These are phyloP conservation scores for Aspergillus diversus DNA, from an alignment of 495 filamentous ascomycete genomes.

Conservation along the genomic window DNA sequence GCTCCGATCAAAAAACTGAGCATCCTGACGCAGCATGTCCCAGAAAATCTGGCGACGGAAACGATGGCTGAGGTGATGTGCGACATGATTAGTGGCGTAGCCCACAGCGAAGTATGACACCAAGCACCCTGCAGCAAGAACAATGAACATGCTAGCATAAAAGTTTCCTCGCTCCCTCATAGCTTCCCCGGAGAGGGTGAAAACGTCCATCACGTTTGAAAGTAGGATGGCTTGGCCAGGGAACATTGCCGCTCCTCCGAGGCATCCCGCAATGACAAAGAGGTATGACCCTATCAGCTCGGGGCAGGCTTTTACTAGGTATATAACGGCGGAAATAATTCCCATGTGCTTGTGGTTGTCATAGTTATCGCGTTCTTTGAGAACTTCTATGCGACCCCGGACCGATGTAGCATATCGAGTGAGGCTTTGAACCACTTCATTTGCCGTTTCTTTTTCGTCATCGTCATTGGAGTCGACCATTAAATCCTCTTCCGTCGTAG, in stretches of 20 bases:
- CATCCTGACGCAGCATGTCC: conserved; percentile 56
- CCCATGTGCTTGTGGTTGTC: conserved; percentile 25
- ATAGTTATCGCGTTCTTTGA: conserved; percentile 21
- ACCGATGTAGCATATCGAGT: conserved; percentile 17
- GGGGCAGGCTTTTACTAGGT: conserved; percentile 17
- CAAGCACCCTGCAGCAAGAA: conserved; percentile 52
- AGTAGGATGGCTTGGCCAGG: conserved; percentile 36
- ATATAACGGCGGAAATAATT: conserved; percentile 10
- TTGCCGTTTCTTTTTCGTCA: conserved; percentile 52
- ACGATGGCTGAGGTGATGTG: conserved; percentile 39
- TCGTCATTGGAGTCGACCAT: not conserved
- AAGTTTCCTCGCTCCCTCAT: conserved; percentile 46
- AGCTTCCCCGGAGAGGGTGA: conserved; percentile 30
- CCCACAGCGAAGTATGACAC: conserved; percentile 57
- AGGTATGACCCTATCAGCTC: conserved; percentile 24
- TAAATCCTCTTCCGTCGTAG: not conserved
- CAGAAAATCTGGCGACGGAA: conserved; percentile 36
- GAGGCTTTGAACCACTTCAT: conserved; percentile 21
- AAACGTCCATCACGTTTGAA: conserved; percentile 31
- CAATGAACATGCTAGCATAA: conserved; percentile 66
- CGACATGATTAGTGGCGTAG: conserved; percentile 55
- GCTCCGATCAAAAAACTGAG: conserved; percentile 60
- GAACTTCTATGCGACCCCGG: conserved; percentile 10
- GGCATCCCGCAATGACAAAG: conserved; percentile 8
- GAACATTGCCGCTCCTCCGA: conserved; percentile 26